Evolutionary conservation across 2,329 filamentous ascomycete genomes (phyloP), one percentile per base, ranked within the genome.

Genomic region (Colletotrichum sp.): DNA sequence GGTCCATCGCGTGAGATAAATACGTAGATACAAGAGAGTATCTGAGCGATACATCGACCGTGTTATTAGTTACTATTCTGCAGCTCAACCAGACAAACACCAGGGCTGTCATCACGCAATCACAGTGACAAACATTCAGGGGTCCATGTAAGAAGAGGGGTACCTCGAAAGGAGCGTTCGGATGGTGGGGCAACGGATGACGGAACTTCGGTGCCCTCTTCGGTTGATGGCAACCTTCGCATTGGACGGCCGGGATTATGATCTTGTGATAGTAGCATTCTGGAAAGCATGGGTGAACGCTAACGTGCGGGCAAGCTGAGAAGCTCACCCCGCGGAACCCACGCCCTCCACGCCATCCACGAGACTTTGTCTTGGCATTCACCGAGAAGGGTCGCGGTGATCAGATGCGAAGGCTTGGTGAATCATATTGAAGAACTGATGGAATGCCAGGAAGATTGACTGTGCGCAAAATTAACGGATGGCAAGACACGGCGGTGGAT

Each of bases 321-420:
- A 3, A 49, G 60, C 13, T 16, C 32, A 21, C 63, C 10, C 63
- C 63, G 63, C 63, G 36, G 63, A 21, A 66, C 9, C 63, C 63
- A 66, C 36, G 63, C 63, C 18, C 63, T 52, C 63, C 63, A 34
- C 39, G 63, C 63, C 13, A 39, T 52, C 63, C 63, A 52, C 49
- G 63, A 36, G 18, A 8, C 21, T 59, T 21, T 4, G 16, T 59
- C 55, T 49, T 30, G 63, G 21, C 36, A 52, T 32, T 26, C 18
- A 49, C 62, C 32, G 62, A 52, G n/a, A 52, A 52, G 10, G 44
- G 6, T 49, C 44, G 2, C n/a, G n/a, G 3, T 49, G 44, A 13
- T 49, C 12, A n/a, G 12, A 49, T 21, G n/a, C n/a, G n/a, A 13
- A 49, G 10, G 44, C n/a, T 52, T 52, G n/a, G n/a, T 52, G 10